phyloP scores from a whole-genome alignment of 2,329 filamentous ascomycete genomes.

The Hypoxylon sp. region DNA sequence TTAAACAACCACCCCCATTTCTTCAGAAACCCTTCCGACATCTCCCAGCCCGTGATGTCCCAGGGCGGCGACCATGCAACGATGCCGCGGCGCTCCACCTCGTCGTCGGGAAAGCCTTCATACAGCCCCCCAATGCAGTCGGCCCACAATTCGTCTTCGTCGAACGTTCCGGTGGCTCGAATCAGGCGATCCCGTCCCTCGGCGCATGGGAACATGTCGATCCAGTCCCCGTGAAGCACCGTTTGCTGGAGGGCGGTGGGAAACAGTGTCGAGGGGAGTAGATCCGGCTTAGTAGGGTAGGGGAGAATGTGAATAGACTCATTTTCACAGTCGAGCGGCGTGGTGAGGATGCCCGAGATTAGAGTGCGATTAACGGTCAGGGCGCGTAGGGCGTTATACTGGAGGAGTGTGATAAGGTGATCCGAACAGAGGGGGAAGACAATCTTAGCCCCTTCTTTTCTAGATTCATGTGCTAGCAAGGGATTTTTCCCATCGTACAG shows the following conservation, averaged over 20 bases:
- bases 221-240: constrained; percentile 55
- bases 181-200: constrained; percentile 56
- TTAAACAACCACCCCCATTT: constrained; percentile 53
- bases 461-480: constrained; percentile 46
- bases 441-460: constrained; percentile 43
- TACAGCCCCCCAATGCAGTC: constrained; percentile 58
- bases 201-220: constrained; percentile 57
- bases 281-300: constrained; percentile 47
- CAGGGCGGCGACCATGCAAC: constrained; percentile 58
- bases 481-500: constrained; percentile 50
- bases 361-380: constrained; percentile 53
- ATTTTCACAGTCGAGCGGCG: constrained; percentile 50
- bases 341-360: constrained; percentile 50
- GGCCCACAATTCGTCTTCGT: constrained; percentile 58
- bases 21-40: constrained; percentile 55
- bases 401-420: constrained; percentile 58
- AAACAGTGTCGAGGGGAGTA: constrained; percentile 50
- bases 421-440: constrained; percentile 56
- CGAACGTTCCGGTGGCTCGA: constrained; percentile 51
- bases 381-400: constrained; percentile 56
- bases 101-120: constrained; percentile 58
- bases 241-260: constrained; percentile 56
- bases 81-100: constrained; percentile 55
- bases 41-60: constrained; percentile 56
- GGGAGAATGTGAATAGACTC: constrained; percentile 49